phyloP scores from a whole-genome alignment of 257 asterid species.

The Salvia hispanica region DNA sequence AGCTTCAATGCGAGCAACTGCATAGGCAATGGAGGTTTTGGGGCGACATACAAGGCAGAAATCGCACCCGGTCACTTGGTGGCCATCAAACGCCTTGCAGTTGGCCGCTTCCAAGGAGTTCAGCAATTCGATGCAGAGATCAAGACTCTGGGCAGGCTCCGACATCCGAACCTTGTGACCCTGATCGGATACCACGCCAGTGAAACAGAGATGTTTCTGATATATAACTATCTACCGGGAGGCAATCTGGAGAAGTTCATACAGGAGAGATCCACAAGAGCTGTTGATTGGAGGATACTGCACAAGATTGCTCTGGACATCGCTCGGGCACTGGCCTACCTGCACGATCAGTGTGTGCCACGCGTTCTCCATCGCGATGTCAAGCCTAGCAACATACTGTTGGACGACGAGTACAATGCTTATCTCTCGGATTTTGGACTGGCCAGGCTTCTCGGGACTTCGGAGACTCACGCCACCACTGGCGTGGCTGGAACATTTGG shows the following conservation, averaged over 20 bases:
- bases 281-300: conserved; percentile 83
- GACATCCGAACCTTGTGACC: conserved; percentile 86
- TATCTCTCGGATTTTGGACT: conserved; percentile 90
- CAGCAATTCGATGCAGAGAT: conserved; percentile 93
- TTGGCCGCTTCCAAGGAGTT: conserved; percentile 71
- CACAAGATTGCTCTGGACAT: conserved; percentile 93
- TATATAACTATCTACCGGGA: conserved; percentile 80
- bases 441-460: conserved; percentile 86
- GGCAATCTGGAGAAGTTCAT: conserved; percentile 91
- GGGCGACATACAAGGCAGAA: conserved; percentile 95
- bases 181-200: conserved; percentile 92
- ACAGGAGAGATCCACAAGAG: conserved; percentile 71
- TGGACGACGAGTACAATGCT: conserved; percentile 80
- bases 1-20: conserved; percentile 85
- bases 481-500: conserved; percentile 97
- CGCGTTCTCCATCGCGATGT: conserved; percentile 96
- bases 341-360: conserved; percentile 90
- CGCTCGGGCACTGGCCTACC: conserved; percentile 85
- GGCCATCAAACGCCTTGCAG: conserved; percentile 79
- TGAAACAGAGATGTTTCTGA: conserved; percentile 86
- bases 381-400: conserved; percentile 85
- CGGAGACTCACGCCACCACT: conserved; percentile 92
- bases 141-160: conserved; percentile 75
- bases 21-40: conserved; percentile 95
- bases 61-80: conserved; percentile 79